Percentiles rank a stretch among this genome's conserved stretches.
Conservation (phyloP, 495 filamentous ascomycete genomes). For the Chaetomidium leptoderma region DNA sequence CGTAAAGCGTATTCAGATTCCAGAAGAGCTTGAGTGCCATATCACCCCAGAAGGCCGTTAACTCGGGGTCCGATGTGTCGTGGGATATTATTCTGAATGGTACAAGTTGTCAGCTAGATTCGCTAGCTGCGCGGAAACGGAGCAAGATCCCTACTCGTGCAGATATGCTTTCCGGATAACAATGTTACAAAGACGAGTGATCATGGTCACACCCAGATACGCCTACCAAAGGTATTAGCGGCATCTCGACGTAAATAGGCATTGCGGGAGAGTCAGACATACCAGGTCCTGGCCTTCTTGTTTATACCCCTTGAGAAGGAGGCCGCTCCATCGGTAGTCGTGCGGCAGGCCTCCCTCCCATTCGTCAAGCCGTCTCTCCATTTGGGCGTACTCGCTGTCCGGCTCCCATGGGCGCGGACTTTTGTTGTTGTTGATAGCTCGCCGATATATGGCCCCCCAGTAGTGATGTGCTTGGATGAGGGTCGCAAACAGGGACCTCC, state of each 20-base stretch:
- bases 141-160: conserved; percentile 36
- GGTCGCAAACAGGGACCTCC: conserved; percentile 46
- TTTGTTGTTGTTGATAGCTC: conserved; percentile 38
- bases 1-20: conserved; percentile 43
- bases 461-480: conserved; percentile 48
- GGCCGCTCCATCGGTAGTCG: conserved; percentile 42
- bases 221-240: conserved; percentile 27
- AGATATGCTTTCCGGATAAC: conserved; percentile 47
- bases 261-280: neutral
- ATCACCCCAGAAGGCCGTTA: conserved; percentile 36
- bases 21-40: conserved; percentile 47
- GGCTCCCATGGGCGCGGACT: conserved; percentile 40
- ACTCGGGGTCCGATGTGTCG: conserved; percentile 34
- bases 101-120: neutral
- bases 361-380: conserved; percentile 35
- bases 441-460: conserved; percentile 47
- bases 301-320: conserved; percentile 43
- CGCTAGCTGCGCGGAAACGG: neutral
- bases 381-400: conserved; percentile 39
- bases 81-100: conserved; percentile 40
- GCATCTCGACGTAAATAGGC: neutral
- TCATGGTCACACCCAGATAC: conserved; percentile 49
- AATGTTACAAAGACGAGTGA: conserved; percentile 48
- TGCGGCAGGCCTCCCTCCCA: conserved; percentile 44
- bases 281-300: conserved; percentile 43